These are phyloP conservation scores for Iberis amara DNA, from an alignment of 441 rosid genomes.

Conservation along the genomic window DNA sequence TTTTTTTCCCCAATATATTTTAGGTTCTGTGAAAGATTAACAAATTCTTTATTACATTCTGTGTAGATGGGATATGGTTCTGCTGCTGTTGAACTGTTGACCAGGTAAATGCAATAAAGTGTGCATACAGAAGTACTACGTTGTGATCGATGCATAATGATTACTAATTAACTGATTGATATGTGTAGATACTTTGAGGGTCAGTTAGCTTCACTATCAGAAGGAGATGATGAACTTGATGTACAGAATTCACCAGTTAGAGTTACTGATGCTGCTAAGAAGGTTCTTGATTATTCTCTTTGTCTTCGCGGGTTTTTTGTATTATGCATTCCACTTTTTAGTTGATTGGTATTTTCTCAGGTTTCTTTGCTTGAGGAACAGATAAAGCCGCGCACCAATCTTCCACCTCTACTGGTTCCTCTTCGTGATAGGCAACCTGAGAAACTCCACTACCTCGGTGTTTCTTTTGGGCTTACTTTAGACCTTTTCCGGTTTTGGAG, in stretches of 20 bases:
- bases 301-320: slow-evolving; percentile 3
- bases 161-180: slow-evolving; percentile 10
- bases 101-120: slow-evolving; percentile 48
- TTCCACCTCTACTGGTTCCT: slow-evolving; percentile 86
- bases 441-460: slow-evolving; percentile 88
- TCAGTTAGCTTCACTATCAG: slow-evolving; percentile 74
- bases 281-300: slow-evolving; percentile 44
- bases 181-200: slow-evolving; percentile 80
- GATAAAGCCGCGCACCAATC: slow-evolving; percentile 70
- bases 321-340: slow-evolving; percentile 7
- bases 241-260: slow-evolving; percentile 43
- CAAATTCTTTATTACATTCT: slow-evolving; percentile 17
- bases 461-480: slow-evolving; percentile 94
- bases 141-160: slow-evolving; percentile 8
- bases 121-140: not conserved
- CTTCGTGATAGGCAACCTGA: slow-evolving; percentile 79
- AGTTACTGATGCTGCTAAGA: slow-evolving; percentile 74
- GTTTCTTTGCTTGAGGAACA: slow-evolving; percentile 86
- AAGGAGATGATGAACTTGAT: slow-evolving; percentile 57
- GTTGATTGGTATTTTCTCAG: slow-evolving; percentile 34
- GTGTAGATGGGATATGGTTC: slow-evolving; percentile 97
- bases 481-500: slow-evolving; percentile 96
- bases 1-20: slow-evolving; percentile 37
- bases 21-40: slow-evolving; percentile 54
- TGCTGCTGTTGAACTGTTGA: slow-evolving; percentile 76